phyloP scores from a whole-genome alignment of 225 moss, liverwort and hornwort genomes.

The Physcomitrium patens region DNA sequence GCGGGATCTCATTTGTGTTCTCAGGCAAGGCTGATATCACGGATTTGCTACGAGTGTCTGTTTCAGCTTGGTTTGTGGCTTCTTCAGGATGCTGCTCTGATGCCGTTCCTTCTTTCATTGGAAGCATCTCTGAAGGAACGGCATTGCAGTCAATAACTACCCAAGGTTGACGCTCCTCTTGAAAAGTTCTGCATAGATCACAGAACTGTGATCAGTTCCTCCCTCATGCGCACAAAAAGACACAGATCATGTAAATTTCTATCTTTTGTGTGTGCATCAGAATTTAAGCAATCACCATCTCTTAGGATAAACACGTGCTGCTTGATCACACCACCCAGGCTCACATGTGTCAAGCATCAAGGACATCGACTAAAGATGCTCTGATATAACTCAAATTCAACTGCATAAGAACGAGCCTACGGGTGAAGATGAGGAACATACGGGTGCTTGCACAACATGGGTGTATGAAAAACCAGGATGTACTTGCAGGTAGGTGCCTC shows the following conservation, averaged over 20 bases:
- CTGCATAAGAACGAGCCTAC: background rate
- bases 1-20: constrained; percentile 15
- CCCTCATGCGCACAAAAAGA: constrained; percentile 12
- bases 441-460: constrained; percentile 92
- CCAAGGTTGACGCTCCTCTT: constrained; percentile 92
- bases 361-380: constrained; percentile 7
- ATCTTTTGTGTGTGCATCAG: background rate
- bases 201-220: constrained; percentile 25
- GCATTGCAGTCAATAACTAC: constrained; percentile 90
- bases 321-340: constrained; percentile 26
- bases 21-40: constrained; percentile 18
- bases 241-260: constrained; percentile 3
- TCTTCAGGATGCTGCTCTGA: constrained; percentile 14
- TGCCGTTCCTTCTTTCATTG: constrained; percentile 27
- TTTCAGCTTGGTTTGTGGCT: constrained; percentile 26
- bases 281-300: background rate
- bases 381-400: background rate
- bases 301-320: background rate
- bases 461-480: constrained; percentile 81
- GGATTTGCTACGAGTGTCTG: constrained; percentile 9
- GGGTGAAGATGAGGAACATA: constrained; percentile 42
- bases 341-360: constrained; percentile 20
- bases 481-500: constrained; percentile 99
- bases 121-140: constrained; percentile 45
- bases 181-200: constrained; percentile 70